Evolutionary conservation across 768 basidiomycete species (phyloP), one percentile per base, ranked within the genome.

Genomic region (Clitopilus passeckerianus): DNA sequence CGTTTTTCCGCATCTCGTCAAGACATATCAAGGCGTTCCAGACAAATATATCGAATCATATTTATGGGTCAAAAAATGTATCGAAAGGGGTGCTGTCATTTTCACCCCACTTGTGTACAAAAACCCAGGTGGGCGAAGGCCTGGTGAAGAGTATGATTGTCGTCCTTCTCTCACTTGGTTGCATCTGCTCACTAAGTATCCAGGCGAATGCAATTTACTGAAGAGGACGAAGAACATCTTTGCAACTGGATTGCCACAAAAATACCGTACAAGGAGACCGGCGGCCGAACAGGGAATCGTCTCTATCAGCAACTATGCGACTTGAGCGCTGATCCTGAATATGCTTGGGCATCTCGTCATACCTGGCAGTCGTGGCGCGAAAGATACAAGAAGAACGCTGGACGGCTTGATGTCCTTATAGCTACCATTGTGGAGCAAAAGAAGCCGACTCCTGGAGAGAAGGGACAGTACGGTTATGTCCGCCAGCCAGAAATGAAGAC

Each of bases 351-450:
- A 18, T 79, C 76, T 23, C 85, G 90, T 15, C 91, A 93, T 68
- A 91, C 90, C 1, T 93, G 91, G 91, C 90, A 92, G 63, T 93
- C 91, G 15, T 93, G 91, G 91, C 83, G 91, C 24, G 91, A 93
- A 67, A 80, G 91, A 27, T 93, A 93, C 75, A 92, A 93, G 76
- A 93, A 93, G 72, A 88, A 93, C 61, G 75, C 89, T 0, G 67
- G 73, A 6, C 84, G 90, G 9, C 78, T 93, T 35, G 90, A 93
- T 66, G 66, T 66, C 10, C 71, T 82, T 57, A 92, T 93, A 56
- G 71, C 83, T 1, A 74, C 74, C 5, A 85, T 91, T 12, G 89
- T 93, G 1, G 85, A 84, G 24, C 79, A 86, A 68, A 89, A 84
- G 67, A 87, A 86, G 64, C 86, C 89, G 1, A 71, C 71, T 0